These are phyloP conservation scores for Viridothelium virens DNA, from an alignment of 495 filamentous ascomycete genomes.

Conservation along the genomic window DNA sequence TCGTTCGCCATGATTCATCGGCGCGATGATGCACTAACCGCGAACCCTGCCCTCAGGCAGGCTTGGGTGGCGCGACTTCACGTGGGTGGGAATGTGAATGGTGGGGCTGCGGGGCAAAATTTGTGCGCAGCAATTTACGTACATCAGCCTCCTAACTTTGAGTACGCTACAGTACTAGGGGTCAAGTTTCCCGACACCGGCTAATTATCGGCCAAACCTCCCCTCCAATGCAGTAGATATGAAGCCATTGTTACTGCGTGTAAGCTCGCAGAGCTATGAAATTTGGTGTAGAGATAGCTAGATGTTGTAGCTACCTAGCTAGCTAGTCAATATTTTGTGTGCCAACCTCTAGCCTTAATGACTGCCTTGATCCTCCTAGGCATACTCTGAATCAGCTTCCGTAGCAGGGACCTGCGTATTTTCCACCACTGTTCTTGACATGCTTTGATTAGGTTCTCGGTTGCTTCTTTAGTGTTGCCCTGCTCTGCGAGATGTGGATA, in stretches of 20 bases:
- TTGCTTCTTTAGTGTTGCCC: not conserved
- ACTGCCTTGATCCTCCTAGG: constrained; percentile 5
- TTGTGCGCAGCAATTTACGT: not conserved
- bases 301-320: not conserved
- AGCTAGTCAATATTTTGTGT: constrained; percentile 11
- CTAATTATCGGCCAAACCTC: not conserved
- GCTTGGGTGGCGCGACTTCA: not conserved
- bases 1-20: not conserved
- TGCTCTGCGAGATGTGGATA: constrained; percentile 12
- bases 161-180: no score
- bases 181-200: no score
- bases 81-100: not conserved
- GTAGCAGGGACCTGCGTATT: not conserved
- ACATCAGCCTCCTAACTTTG: no score
- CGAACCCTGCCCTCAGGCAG: no score
- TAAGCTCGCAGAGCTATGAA: not conserved
- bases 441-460: not conserved
- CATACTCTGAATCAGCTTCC: constrained; percentile 12
- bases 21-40: not conserved
- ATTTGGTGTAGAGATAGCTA: not conserved
- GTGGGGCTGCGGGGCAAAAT: not conserved
- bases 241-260: not conserved
- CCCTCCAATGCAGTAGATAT: not conserved
- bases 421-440: not conserved
- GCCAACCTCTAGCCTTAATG: constrained; percentile 11